These are phyloP conservation scores for Solanum appendiculatum DNA, from an alignment of 257 asterid genomes.

Conservation along the genomic window DNA sequence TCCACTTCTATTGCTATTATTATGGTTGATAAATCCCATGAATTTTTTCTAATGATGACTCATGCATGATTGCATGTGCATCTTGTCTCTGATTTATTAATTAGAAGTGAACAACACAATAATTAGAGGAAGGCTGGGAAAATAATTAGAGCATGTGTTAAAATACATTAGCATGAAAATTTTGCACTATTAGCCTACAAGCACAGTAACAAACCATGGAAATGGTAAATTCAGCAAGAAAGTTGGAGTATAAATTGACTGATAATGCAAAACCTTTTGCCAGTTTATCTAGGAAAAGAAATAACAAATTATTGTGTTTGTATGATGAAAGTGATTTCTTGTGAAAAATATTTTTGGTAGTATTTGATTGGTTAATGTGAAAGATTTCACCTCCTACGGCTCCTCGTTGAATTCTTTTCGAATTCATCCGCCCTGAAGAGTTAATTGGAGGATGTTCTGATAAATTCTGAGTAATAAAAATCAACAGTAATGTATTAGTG, in stretches of 20 bases:
- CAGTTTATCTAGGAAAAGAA: not conserved
- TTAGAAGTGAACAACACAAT: not conserved
- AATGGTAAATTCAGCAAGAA: not conserved
- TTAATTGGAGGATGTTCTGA: not conserved
- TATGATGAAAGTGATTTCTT: not conserved
- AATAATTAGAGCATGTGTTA: not conserved
- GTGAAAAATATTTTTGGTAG: not conserved
- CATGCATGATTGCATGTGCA: conserved; percentile 13
- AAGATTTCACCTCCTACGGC: not conserved
- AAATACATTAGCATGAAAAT: not conserved
- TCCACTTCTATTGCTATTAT: not conserved
- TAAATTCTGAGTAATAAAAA: not conserved
- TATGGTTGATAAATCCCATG: not conserved
- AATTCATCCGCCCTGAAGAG: not conserved
- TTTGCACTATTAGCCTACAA: not conserved
- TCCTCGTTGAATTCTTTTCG: too few species aligned
- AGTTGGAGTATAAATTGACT: not conserved
- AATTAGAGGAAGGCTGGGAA: not conserved
- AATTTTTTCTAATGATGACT: not conserved
- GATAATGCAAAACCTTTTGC: not conserved
- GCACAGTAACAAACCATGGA: not conserved
- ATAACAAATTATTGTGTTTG: not conserved
- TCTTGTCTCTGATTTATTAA: not conserved
- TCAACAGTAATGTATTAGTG: not conserved
- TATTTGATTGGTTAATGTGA: not conserved